Evolutionary conservation across 2,329 filamentous ascomycete genomes (phyloP).

Genomic region (Aspergillus sp.): DNA sequence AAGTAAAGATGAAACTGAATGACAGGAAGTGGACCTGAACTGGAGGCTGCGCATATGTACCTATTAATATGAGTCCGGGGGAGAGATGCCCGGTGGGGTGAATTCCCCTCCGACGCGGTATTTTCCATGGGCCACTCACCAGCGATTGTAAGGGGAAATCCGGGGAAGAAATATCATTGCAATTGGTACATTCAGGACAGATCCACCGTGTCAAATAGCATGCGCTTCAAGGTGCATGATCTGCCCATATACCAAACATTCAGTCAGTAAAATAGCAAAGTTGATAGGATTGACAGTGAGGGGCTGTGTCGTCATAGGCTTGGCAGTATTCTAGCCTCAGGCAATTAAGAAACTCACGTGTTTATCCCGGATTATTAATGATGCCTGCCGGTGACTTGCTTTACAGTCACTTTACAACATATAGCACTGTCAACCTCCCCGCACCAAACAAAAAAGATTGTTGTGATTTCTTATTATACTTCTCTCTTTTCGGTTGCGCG

Average conservation of each 20-base stretch:
- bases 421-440: neutral
- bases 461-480: neutral
- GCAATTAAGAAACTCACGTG: slow-evolving; percentile 8
- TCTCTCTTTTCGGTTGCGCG: neutral
- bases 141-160: neutral
- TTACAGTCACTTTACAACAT: neutral
- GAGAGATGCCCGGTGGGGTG: slow-evolving; percentile 15
- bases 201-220: neutral
- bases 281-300: slow-evolving; percentile 3
- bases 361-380: slow-evolving; percentile 3
- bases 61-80: slow-evolving; percentile 19
- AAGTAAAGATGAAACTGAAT: slow-evolving; percentile 3
- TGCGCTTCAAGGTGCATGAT: neutral
- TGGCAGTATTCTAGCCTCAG: slow-evolving; percentile 7
- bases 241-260: neutral
- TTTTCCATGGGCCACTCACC: slow-evolving; percentile 9
- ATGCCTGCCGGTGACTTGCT: neutral
- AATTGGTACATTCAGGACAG: slow-evolving; percentile 1
- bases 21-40: slow-evolving; percentile 4
- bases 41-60: slow-evolving; percentile 10
- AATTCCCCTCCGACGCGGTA: slow-evolving; percentile 6
- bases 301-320: slow-evolving; percentile 19
- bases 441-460: neutral
- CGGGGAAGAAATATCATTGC: slow-evolving; percentile 6
- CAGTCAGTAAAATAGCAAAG: neutral